A percentile compares a stretch with the other conserved stretches of the same genome.
Conservation (phyloP, 176 grass and related monocot genomes). For the Phoenix dactylifera region DNA sequence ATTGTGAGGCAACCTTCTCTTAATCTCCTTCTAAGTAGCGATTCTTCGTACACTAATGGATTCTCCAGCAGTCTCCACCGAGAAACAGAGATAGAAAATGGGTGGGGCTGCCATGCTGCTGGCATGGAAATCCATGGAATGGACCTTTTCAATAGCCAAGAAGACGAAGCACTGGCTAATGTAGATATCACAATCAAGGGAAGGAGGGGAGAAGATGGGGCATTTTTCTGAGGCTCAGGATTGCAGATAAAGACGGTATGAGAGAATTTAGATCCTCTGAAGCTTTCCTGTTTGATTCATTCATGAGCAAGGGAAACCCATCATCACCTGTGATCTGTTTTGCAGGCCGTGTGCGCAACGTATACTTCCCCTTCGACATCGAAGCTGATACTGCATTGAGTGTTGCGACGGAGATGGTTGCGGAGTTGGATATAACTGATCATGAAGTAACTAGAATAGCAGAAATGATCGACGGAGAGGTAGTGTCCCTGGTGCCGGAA, state of each 20-base stretch:
- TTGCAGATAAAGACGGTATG: conserved; percentile 11
- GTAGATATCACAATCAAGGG: conserved; percentile 15
- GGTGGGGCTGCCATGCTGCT: background rate
- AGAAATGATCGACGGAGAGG: conserved; percentile 9
- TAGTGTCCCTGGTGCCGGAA: conserved; percentile 2
- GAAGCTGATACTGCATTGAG: conserved; percentile 14
- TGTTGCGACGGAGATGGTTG: conserved; percentile 16
- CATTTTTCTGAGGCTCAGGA: conserved; percentile 14
- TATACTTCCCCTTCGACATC: conserved; percentile 13
- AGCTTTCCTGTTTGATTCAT: background rate
- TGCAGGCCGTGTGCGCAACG: conserved; percentile 9
- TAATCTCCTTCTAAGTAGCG: background rate
- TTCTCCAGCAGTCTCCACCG: background rate
- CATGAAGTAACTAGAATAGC: conserved; percentile 10
- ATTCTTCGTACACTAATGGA: background rate
- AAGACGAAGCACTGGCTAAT: background rate
- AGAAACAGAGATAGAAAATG: conserved; percentile 1
- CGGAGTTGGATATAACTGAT: conserved; percentile 9
- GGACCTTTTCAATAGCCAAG: conserved; percentile 1
- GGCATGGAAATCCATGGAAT: background rate
- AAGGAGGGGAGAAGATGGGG: conserved; percentile 2
- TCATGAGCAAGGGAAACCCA: background rate
- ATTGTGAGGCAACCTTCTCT: background rate
- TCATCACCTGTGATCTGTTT: background rate
- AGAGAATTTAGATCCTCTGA: background rate